phyloP scores from a whole-genome alignment of 2,329 filamentous ascomycete species.

The Colletotrichum nymphaeae region DNA sequence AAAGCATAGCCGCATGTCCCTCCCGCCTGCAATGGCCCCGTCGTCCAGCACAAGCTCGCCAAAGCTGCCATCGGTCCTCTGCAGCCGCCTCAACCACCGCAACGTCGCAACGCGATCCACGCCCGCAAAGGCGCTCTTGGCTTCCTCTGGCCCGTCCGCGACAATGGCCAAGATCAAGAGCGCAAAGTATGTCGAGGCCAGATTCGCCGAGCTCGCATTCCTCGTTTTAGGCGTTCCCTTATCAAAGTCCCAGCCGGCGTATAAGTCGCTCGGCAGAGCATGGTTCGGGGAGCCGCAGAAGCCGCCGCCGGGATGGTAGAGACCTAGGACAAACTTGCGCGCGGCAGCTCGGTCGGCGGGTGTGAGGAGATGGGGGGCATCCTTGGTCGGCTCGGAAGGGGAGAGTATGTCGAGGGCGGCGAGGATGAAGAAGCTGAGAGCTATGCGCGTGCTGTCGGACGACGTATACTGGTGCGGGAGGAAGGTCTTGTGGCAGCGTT shows the following conservation, averaged over 20 bases:
- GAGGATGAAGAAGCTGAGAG: conserved; percentile 89
- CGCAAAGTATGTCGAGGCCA: conserved; percentile 92
- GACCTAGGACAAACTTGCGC: conserved; percentile 84
- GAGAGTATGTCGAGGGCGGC: conserved; percentile 86
- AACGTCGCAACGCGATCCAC: conserved; percentile 77
- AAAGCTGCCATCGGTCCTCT: conserved; percentile 89
- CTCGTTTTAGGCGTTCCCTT: conserved; percentile 26
- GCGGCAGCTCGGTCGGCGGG: conserved; percentile 56
- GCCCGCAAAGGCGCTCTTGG: conserved; percentile 62
- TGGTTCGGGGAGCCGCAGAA: conserved; percentile 88
- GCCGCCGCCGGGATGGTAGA: conserved; percentile 87
- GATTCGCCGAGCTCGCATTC: conserved; percentile 69
- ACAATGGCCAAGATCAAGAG: conserved; percentile 75
- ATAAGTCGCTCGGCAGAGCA: conserved; percentile 50
- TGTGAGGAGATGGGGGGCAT: conserved; percentile 59
- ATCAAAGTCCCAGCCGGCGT: conserved; percentile 38
- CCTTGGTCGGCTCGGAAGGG: conserved; percentile 54
- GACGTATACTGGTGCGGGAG: conserved; percentile 87
- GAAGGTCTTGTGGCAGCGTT: conserved; percentile 83
- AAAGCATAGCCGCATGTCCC: conserved; percentile 90
- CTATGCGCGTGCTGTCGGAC: conserved; percentile 91
- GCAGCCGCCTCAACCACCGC: conserved; percentile 79
- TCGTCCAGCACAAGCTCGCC: conserved; percentile 79
- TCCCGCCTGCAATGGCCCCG: conserved; percentile 76
- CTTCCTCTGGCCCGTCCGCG: conserved; percentile 50